These are phyloP conservation scores for Tricholoma furcatifolium DNA, from an alignment of 768 basidiomycete genomes.

Conservation along the genomic window DNA sequence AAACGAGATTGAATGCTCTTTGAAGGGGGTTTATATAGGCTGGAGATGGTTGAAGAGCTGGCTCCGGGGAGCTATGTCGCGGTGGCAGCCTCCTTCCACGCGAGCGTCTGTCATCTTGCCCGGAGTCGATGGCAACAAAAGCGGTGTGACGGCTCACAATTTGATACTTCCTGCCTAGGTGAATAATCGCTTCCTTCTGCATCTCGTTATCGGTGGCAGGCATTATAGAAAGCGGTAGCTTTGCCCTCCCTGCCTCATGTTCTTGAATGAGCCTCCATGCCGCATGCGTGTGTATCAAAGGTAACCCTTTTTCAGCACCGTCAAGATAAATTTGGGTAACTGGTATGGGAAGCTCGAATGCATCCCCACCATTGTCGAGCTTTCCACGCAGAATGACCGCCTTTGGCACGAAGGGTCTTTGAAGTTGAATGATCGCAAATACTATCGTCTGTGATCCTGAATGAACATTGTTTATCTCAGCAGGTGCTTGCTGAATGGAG, in stretches of 20 bases:
- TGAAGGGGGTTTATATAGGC: not conserved
- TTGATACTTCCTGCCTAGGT: conserved; percentile 50
- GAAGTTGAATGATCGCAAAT: conserved; percentile 31
- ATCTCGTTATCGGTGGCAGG: conserved; percentile 31
- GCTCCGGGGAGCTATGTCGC: not conserved
- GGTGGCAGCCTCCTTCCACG: not conserved
- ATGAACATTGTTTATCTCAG: conserved; percentile 30
- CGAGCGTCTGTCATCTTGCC: conserved; percentile 18
- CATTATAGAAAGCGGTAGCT: conserved; percentile 28
- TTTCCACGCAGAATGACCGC: conserved; percentile 32
- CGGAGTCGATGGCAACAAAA: conserved; percentile 51
- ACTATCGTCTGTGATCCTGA: conserved; percentile 33
- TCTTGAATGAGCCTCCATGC: conserved; percentile 56
- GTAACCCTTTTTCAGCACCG: conserved; percentile 29
- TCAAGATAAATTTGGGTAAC: conserved; percentile 30
- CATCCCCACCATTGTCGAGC: conserved; percentile 30
- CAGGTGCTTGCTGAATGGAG: conserved; percentile 34
- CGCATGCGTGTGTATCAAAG: conserved; percentile 52
- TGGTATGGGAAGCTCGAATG: conserved; percentile 30
- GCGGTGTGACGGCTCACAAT: conserved; percentile 53
- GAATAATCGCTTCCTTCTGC: conserved; percentile 44
- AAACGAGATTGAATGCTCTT: conserved; percentile 2
- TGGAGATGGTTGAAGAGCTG: not conserved
- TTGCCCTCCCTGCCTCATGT: conserved; percentile 34
- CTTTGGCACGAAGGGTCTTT: conserved; percentile 26